Evolutionary conservation across 306 rosid species (phyloP), one percentile per base, ranked within the genome.

Genomic region (Phaseolus lunatus): DNA sequence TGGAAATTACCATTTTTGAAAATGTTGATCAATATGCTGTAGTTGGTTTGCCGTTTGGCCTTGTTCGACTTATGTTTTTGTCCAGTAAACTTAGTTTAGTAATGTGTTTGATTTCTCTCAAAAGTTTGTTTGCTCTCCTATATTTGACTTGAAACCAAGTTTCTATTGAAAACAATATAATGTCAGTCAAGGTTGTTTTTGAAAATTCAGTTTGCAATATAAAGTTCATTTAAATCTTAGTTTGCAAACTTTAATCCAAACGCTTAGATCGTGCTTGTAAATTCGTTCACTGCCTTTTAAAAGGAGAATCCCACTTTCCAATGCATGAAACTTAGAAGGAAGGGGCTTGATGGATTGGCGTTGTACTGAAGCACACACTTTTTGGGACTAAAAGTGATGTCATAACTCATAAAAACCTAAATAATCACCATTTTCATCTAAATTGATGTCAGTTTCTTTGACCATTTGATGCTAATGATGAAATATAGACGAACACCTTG

Each of bases 401-500:
- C 18, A 57, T 22, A 54, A 43, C 16, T 43, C 48, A 5, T 48
- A 57, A 8, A 23, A 57, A 24, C 18, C 18, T 24, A 24, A 54
- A 57, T 27, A 59, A 14, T 59, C 20, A 26, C 2, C 41, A 15
- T 27, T 26, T 27, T 27, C 12, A 14, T 59, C 66, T 15, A 59
- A 59, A 26, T 59, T 29, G 41, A 58, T 27, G 39, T 59, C 33
- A 50, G 53, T 27, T 76, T 43, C 19, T 44, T 67, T 26, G 59
- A 45, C 39, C 56, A 77, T 67, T 77, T 78, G 64, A 33, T 33
- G 49, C 43, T 23, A 50, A 57, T 66, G 5, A 47, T 23, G 63
- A 76, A 48, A 61, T 56, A 22, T 70, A 59, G 71, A 57, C 50
- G 64, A 19, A 54, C 33, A 35, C 49, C 66, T 64, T 75, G 61